Evolutionary conservation across 371 early-diverging fungal genomes (phyloP), one percentile per base, ranked within the genome.

Genomic region (Syncephalastrum sp.): DNA sequence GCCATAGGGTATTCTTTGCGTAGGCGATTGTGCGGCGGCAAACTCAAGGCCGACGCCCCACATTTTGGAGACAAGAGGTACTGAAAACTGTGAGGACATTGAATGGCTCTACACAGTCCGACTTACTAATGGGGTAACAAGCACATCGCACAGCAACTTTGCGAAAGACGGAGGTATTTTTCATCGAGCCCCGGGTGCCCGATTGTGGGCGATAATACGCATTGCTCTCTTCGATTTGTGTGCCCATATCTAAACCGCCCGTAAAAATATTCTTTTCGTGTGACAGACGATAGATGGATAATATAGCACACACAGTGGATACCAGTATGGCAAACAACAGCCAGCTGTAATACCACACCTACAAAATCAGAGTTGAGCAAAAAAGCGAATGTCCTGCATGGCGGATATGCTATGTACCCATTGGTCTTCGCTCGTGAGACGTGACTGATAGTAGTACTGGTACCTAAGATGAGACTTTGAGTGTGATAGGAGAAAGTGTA

Each of bases 271-370:
- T 57, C 41, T 69, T 60, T 38, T 54, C 54, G n/a, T 57, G 63
- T 1, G 56, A 19, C 17, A 75, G 57, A 27, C 56, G 60, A 15
- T 52, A 7, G 14, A 75, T 60, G 8, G 67, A 57, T 8, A 75
- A 42, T 3, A 45, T 49, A 29, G 69, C 60, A 25, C 67, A 68
- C 1, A 65, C 19, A 5, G 63, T 56, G 1, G 75, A 69, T 43
- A 71, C 49, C 7, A 54, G 49, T 2, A 56, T 25, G 4, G 68
- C 55, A 41, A 71, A 57, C 15, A 71, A 24, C 2, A 75, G 15
- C 59, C 65, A 67, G 12, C 57, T 17, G 51, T 71, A 75, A 29
- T 75, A 75, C 71, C 72, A 75, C 65, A 65, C 47, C 75, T 75
- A 46, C 45, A 21, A 53, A 45, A 42, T 15, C 27, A 16, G 7